A percentile compares a stretch with the other conserved stretches of the same genome.
These are phyloP conservation scores for Wickerhamomyces sydowiorum DNA, from an alignment of 805 yeast genomes.

Conservation along the genomic window DNA sequence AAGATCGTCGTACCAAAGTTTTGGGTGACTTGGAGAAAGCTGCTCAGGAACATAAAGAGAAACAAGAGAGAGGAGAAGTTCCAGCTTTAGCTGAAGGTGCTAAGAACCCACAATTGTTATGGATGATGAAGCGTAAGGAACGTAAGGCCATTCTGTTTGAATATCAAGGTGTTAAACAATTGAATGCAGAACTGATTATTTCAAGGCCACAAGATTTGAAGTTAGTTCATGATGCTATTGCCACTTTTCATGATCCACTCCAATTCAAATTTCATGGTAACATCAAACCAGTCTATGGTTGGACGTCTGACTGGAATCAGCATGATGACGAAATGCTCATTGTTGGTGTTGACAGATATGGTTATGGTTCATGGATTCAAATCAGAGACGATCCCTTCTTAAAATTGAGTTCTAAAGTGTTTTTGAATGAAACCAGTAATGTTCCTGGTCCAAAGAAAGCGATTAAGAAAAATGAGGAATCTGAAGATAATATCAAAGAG, in stretches of 20 bases:
- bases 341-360: conserved; percentile 86
- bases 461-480: conserved; percentile 14
- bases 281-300: conserved; percentile 81
- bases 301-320: conserved; percentile 85
- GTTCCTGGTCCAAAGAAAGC: conserved; percentile 29
- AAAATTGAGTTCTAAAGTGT: conserved; percentile 80
- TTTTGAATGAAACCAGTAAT: conserved; percentile 44
- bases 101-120: conserved; percentile 44
- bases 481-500: conserved; percentile 28
- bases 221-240: conserved; percentile 48
- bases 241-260: conserved; percentile 53
- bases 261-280: conserved; percentile 52
- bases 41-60: conserved; percentile 49
- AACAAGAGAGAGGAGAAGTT: conserved; percentile 30
- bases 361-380: conserved; percentile 92
- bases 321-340: conserved; percentile 83
- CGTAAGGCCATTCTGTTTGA: conserved; percentile 88
- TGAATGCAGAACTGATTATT: conserved; percentile 85
- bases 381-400: conserved; percentile 94
- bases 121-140: conserved; percentile 69
- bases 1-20: conserved; percentile 48
- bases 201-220: conserved; percentile 84
- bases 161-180: conserved; percentile 76
- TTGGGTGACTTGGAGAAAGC: conserved; percentile 54
- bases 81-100: conserved; percentile 20